Conservation (phyloP, 108 stramenopile species). For the Parietichytrium sp. region DNA sequence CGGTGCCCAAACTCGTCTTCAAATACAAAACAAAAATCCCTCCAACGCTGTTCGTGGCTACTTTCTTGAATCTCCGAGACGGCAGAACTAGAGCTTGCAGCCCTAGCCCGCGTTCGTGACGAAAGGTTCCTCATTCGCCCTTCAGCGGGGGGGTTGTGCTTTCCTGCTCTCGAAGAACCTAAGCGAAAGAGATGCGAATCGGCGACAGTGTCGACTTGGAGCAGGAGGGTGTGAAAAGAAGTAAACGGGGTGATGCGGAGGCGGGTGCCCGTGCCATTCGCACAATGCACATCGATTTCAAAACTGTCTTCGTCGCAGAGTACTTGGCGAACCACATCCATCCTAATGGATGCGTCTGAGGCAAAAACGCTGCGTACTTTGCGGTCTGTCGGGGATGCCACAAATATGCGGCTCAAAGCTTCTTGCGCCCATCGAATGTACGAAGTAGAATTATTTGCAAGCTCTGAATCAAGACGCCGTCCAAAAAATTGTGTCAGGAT, state of each 20-base stretch:
- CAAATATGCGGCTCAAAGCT: not conserved
- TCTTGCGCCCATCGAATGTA: slow-evolving; percentile 19
- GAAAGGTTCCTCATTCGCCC: too few relatives aligned
- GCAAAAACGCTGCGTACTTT: slow-evolving; percentile 9
- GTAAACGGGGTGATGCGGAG: not conserved
- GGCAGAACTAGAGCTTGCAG: too few relatives aligned
- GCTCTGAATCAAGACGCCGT: not conserved
- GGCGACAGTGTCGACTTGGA: not conserved
- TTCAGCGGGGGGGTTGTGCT: too few relatives aligned
- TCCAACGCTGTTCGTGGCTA: not conserved
- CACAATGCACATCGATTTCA: slow-evolving; percentile 2
- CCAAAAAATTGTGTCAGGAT: not conserved
- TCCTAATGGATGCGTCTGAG: slow-evolving; percentile 11
- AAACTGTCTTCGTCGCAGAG: not conserved
- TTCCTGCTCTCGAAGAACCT: too few relatives aligned
- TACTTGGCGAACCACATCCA: not conserved
- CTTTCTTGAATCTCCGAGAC: too few relatives aligned
- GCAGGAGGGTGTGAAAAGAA: not conserved
- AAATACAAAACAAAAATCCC: slow-evolving; percentile 15
- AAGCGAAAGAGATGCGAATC: too few relatives aligned
- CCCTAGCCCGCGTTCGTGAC: too few relatives aligned
- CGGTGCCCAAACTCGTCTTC: not conserved
- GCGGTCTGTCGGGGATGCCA: not conserved
- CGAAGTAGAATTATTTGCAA: not conserved
- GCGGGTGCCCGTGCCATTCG: not conserved